These are phyloP conservation scores for Bisporella sp. DNA, from an alignment of 2,329 filamentous ascomycete genomes.

Conservation along the genomic window DNA sequence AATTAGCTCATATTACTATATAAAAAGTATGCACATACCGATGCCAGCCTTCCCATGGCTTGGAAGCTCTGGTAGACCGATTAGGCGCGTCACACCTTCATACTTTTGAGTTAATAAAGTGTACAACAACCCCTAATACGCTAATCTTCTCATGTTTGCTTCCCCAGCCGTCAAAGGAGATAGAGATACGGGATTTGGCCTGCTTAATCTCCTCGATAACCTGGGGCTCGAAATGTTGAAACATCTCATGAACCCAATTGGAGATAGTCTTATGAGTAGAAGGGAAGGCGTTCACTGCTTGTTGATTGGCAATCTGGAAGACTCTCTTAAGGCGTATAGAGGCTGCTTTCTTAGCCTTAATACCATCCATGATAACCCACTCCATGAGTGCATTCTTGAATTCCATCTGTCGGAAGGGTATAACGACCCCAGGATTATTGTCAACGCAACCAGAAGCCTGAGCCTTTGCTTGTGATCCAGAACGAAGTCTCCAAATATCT, in stretches of 20 bases:
- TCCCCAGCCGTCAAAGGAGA: conserved; percentile 1
- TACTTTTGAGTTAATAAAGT: conserved; percentile 3
- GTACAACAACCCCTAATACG: not conserved
- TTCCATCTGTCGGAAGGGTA: too few relatives aligned
- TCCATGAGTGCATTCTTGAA: not conserved
- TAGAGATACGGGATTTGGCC: not conserved
- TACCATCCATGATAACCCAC: not conserved
- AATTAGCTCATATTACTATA: not conserved
- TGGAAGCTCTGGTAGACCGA: not conserved
- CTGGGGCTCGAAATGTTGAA: not conserved
- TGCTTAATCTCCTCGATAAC: not conserved
- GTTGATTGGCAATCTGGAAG: not conserved
- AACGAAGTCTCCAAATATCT: not conserved
- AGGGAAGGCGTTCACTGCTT: not conserved
- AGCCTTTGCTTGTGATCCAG: not conserved
- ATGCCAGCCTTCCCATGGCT: not conserved
- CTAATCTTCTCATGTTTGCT: conserved; percentile 1
- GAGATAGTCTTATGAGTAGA: not conserved
- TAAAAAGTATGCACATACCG: not conserved
- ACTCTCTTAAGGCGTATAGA: not conserved
- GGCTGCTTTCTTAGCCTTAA: not conserved
- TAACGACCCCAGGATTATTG: too few relatives aligned
- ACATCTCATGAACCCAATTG: not conserved
- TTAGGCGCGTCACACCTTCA: not conserved
- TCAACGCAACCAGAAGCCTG: too few relatives aligned